phyloP scores from a whole-genome alignment of 108 stramenopile genomes.

The Skeletonema tropicum region DNA sequence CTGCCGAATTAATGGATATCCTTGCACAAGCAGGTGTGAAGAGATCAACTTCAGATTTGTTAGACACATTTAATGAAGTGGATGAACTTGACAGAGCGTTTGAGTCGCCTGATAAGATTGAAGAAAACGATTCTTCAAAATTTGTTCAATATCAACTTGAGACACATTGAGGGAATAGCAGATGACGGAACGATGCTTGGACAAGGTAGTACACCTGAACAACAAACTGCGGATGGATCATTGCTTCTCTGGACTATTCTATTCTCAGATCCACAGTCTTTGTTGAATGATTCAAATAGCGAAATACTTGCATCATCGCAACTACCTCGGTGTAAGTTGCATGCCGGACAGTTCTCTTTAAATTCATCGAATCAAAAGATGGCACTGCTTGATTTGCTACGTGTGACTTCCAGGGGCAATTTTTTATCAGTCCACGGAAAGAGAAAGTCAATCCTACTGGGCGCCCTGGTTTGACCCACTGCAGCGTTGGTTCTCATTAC shows the following conservation, averaged over 20 bases:
- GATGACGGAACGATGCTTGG: constrained; percentile 20
- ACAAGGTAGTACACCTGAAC: constrained; percentile 19
- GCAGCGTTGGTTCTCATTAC: constrained; percentile 75
- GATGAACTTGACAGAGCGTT: constrained; percentile 28
- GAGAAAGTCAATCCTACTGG: background rate
- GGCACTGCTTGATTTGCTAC: constrained; percentile 22
- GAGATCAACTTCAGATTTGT: constrained; percentile 30
- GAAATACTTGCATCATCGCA: background rate
- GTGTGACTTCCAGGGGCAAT: constrained; percentile 32
- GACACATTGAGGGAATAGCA: constrained; percentile 1
- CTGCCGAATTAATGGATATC: constrained; percentile 31
- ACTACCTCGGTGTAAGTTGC: constrained; percentile 19
- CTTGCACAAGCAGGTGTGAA: constrained; percentile 40
- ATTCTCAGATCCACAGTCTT: constrained; percentile 8
- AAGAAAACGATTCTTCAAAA: background rate
- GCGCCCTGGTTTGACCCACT: constrained; percentile 77
- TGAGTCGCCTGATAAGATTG: constrained; percentile 5
- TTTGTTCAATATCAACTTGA: constrained; percentile 5
- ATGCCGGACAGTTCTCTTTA: background rate
- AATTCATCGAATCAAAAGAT: constrained; percentile 9
- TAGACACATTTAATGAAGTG: constrained; percentile 36
- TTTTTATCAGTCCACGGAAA: constrained; percentile 19
- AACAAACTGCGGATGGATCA: constrained; percentile 28
- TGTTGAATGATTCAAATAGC: background rate
- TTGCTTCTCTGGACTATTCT: constrained; percentile 28